phyloP scores from a whole-genome alignment of 2,329 filamentous ascomycete species.

The Fusarium sp. region DNA sequence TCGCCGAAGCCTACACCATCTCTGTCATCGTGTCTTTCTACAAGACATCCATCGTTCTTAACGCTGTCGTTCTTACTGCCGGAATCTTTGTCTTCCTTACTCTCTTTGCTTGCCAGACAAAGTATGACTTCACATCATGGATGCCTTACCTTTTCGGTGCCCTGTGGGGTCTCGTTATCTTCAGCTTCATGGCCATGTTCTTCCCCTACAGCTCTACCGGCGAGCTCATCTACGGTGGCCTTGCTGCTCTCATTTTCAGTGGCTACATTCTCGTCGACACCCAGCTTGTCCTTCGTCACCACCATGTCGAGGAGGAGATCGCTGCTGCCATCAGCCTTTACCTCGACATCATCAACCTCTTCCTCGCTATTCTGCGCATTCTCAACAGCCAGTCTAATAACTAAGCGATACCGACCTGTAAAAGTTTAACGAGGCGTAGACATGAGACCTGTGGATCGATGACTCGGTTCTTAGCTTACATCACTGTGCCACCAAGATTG shows the following conservation, averaged over 20 bases:
- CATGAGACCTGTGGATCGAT: background rate
- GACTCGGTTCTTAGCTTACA: background rate
- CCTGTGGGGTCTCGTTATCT: constrained; percentile 90
- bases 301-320: constrained; percentile 98
- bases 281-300: constrained; percentile 92
- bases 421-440: background rate
- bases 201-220: constrained; percentile 83
- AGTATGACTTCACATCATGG: constrained; percentile 98
- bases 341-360: constrained; percentile 95
- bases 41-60: constrained; percentile 82
- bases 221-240: constrained; percentile 86
- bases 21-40: constrained; percentile 94
- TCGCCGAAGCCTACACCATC: constrained; percentile 92
- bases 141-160: constrained; percentile 93
- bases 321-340: constrained; percentile 95
- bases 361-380: constrained; percentile 94
- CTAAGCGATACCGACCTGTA: constrained; percentile 53
- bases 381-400: constrained; percentile 96
- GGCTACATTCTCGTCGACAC: constrained; percentile 97
- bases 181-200: constrained; percentile 92
- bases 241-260: constrained; percentile 88
- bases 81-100: constrained; percentile 84
- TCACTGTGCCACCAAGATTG: constrained; percentile 7
- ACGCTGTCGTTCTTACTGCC: constrained; percentile 88
- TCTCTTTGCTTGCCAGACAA: constrained; percentile 93